phyloP scores from a whole-genome alignment of 192 early-diverging fungal species.

The Coemansia sp. region DNA sequence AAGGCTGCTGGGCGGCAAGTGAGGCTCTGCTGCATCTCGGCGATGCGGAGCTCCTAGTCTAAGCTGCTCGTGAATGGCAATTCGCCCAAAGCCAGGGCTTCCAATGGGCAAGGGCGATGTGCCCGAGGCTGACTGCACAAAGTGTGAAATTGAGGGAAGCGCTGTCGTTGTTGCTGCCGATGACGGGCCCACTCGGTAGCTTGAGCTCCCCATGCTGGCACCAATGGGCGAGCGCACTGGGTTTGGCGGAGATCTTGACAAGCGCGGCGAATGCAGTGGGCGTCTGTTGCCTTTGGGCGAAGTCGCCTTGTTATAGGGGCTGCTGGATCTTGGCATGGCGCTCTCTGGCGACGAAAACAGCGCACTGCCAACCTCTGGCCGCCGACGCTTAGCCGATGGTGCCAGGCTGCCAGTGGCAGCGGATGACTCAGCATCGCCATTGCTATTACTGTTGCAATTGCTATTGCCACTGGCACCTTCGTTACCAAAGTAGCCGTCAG shows the following conservation, averaged over 20 bases:
- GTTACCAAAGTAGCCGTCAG: conserved; percentile 11
- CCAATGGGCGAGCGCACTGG: conserved; percentile 23
- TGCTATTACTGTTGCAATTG: neutral
- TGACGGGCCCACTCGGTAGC: neutral
- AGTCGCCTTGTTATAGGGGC: neutral
- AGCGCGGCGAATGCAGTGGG: conserved; percentile 11
- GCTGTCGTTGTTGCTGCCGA: neutral
- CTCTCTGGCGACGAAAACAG: neutral
- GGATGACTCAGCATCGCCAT: conserved; percentile 1
- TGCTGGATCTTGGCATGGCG: conserved; percentile 5
- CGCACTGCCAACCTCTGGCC: conserved; percentile 11
- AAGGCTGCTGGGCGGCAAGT: neutral
- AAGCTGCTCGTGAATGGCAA: neutral
- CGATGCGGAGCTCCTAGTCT: neutral
- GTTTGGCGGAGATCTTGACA: conserved; percentile 25
- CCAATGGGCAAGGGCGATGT: conserved; percentile 26
- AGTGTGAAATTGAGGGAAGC: conserved; percentile 37
- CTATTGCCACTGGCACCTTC: neutral
- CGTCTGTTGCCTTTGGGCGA: conserved; percentile 7
- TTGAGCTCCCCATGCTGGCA: neutral
- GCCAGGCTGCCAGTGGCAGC: neutral
- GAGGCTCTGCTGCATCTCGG: conserved; percentile 12
- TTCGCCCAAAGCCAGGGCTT: conserved; percentile 7
- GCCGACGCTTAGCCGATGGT: conserved; percentile 17
- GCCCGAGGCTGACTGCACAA: conserved; percentile 10